Conservation (phyloP, 1,139 yeast genomes). For the Maudiozyma humilis region DNA sequence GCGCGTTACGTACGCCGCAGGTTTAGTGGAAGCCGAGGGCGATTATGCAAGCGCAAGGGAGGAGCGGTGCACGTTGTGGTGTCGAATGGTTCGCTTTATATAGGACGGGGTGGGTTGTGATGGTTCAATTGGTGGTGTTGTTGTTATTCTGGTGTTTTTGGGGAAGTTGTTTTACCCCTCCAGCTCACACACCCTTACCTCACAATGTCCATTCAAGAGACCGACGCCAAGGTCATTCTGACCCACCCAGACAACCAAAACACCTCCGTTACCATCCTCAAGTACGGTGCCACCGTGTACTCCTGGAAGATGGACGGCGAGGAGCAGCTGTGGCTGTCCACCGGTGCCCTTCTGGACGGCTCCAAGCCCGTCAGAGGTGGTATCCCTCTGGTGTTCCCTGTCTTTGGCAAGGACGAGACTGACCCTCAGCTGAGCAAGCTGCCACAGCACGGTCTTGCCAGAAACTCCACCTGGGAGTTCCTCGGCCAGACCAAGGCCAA, state of each 20-base stretch:
- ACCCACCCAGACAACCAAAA: constrained; percentile 46
- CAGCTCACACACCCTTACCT: background rate
- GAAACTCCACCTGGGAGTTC: constrained; percentile 85
- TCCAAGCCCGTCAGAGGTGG: constrained; percentile 94
- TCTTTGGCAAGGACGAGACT: constrained; percentile 69
- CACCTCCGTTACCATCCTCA: constrained; percentile 58
- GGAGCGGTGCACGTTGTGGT: too few species aligned
- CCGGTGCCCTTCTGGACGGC: constrained; percentile 80
- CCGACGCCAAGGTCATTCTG: constrained; percentile 53
- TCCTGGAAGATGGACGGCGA: constrained; percentile 69
- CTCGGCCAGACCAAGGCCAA: constrained; percentile 63
- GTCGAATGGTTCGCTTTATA: too few species aligned
- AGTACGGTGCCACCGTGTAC: constrained; percentile 79
- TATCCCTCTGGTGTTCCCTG: constrained; percentile 90
- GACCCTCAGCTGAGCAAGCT: constrained; percentile 36
- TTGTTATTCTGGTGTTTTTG: too few species aligned
- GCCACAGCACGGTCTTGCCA: constrained; percentile 95
- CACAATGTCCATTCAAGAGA: constrained; percentile 49
- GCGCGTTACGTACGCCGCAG: too few species aligned
- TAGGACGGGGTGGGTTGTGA: too few species aligned
- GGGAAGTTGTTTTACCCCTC: too few species aligned
- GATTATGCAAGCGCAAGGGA: too few species aligned
- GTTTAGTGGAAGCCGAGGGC: too few species aligned
- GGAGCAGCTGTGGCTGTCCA: constrained; percentile 68
- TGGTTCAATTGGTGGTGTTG: too few species aligned